A percentile compares a stretch with the other conserved stretches of the same genome.
Evolutionary conservation across 2,329 filamentous ascomycete species (phyloP).

Genomic region (Phyllosticta paracitricarpa): DNA sequence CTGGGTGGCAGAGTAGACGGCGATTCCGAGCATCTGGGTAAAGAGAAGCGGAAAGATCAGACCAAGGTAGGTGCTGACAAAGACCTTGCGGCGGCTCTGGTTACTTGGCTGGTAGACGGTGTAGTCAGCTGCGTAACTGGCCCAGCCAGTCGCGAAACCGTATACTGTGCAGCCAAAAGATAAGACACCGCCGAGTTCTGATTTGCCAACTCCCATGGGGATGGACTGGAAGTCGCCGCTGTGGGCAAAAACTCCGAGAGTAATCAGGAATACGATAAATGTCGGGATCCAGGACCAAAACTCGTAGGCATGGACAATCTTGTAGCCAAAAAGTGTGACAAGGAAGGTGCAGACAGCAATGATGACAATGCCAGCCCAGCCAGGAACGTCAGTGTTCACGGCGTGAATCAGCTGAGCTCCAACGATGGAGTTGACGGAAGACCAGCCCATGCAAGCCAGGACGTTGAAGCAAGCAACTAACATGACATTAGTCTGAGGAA

Average conservation of each 20-base stretch:
- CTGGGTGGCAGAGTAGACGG: constrained; percentile 54
- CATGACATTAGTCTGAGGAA: constrained; percentile 1
- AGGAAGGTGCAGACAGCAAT: constrained; percentile 59
- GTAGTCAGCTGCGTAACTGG: constrained; percentile 66
- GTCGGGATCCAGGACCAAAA: constrained; percentile 65
- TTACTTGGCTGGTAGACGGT: constrained; percentile 64
- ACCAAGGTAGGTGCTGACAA: constrained; percentile 58
- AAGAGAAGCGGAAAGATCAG: constrained; percentile 64
- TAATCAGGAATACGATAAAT: constrained; percentile 62
- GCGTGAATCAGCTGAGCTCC: constrained; percentile 68
- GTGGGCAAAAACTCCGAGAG: constrained; percentile 57
- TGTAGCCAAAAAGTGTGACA: constrained; percentile 66
- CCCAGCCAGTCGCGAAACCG: constrained; percentile 64
- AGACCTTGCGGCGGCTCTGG: constrained; percentile 52
- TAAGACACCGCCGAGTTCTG: constrained; percentile 53
- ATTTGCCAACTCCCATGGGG: constrained; percentile 48
- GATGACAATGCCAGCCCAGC: constrained; percentile 64
- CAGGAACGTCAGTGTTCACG: constrained; percentile 59
- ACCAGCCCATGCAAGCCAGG: constrained; percentile 64
- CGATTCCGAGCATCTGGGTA: constrained; percentile 62
- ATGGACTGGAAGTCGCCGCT: constrained; percentile 54
- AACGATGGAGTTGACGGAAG: constrained; percentile 67
- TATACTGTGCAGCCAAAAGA: constrained; percentile 58
- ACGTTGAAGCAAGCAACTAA: constrained; percentile 60
- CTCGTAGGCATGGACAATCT: constrained; percentile 68